These are phyloP conservation scores for Geotrichum siamense DNA, from an alignment of 1,139 yeast species.

Conservation along the genomic window DNA sequence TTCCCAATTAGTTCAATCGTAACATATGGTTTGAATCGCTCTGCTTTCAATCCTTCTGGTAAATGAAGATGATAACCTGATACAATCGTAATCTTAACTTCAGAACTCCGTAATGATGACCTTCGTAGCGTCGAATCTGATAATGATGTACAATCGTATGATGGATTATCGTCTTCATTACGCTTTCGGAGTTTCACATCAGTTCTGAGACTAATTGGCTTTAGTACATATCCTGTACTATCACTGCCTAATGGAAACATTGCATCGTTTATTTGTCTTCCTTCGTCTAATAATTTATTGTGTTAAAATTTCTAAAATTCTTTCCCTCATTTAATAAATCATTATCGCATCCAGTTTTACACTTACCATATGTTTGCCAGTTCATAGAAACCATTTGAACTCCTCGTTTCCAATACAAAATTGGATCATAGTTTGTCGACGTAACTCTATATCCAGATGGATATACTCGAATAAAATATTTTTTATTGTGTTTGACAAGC, in stretches of 20 bases:
- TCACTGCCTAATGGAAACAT: conserved; percentile 52
- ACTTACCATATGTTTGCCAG: conserved; percentile 69
- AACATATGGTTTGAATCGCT: conserved; percentile 51
- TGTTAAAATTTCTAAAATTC: neutral
- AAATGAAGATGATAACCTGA: conserved; percentile 85
- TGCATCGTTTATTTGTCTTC: conserved; percentile 86
- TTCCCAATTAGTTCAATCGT: conserved; percentile 50
- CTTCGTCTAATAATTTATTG: conserved; percentile 47
- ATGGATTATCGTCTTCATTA: conserved; percentile 2
- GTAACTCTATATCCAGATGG: conserved; percentile 73
- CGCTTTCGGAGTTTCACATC: neutral
- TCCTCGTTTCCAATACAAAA: conserved; percentile 75
- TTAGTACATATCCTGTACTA: conserved; percentile 67
- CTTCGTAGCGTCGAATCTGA: neutral
- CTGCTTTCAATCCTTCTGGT: conserved; percentile 43
- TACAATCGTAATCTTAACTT: conserved; percentile 44
- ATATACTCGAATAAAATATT: conserved; percentile 72
- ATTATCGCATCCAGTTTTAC: neutral
- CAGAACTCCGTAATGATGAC: conserved; percentile 9
- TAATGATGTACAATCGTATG: neutral
- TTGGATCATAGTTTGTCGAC: conserved; percentile 76
- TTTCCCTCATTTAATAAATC: neutral
- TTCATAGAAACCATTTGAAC: conserved; percentile 93
- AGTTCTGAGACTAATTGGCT: conserved; percentile 43
- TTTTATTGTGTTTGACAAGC: conserved; percentile 68